Conservation (phyloP, 768 basidiomycete genomes). For the Boletus bicolor region DNA sequence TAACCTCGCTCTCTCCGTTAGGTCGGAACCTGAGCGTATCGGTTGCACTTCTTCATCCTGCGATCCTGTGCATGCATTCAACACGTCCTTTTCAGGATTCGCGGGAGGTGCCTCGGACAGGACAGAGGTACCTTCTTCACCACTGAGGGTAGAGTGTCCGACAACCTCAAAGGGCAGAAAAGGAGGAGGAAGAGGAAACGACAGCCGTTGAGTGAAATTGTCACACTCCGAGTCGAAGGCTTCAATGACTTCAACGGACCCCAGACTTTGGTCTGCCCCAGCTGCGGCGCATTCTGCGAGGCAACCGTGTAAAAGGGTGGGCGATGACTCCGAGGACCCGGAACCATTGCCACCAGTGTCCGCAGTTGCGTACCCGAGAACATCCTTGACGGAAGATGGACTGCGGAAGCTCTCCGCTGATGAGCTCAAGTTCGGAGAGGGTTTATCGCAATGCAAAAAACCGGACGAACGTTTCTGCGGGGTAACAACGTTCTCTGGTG, state of each 20-base stretch:
- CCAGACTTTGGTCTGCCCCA: neutral
- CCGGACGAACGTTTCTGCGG: neutral
- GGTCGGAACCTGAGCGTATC: constrained; percentile 1
- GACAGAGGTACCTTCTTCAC: neutral
- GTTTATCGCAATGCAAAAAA: neutral
- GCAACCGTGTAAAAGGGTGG: neutral
- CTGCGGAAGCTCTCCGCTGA: neutral
- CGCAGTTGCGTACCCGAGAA: neutral
- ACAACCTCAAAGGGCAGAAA: constrained; percentile 5
- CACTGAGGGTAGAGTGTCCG: neutral
- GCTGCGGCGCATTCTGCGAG: neutral
- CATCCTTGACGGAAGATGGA: neutral
- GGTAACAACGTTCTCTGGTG: neutral
- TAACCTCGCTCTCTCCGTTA: constrained; percentile 17
- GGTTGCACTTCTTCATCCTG: constrained; percentile 1
- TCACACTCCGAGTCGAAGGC: neutral
- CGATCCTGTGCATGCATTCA: neutral
- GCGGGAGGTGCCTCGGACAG: neutral
- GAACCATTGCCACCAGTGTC: neutral
- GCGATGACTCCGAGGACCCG: neutral
- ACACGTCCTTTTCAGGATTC: neutral
- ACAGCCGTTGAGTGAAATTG: constrained; percentile 9
- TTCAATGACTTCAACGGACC: neutral
- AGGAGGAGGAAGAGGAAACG: constrained; percentile 22
- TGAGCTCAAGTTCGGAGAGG: neutral